Base-by-base conservation (phyloP, 78 protist species). In the Pigoraptor vietnamica region DNA sequence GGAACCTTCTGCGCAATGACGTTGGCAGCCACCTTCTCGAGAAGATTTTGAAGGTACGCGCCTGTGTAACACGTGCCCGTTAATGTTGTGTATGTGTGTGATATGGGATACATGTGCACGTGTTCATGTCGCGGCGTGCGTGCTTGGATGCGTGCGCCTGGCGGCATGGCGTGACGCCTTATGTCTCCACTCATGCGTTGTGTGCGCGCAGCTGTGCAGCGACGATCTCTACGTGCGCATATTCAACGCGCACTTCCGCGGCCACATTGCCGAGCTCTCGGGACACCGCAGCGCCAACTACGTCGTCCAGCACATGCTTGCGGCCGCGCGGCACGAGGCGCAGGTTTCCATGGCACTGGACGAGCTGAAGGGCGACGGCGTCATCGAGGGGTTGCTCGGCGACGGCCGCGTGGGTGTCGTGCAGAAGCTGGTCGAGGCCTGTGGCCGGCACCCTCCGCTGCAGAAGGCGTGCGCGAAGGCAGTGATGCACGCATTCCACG, bases 341-440 rank as follows among this genome's bases (percentile, higher is more conserved):
- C 55, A 37, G 55, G 24, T 37, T 23, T n/a, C 24, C 0, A 33
- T 88, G 39, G 37, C n/a, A 10, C 24, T 88, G 32, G 37, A 33
- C 23, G 90, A 88, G 90, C n/a, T 88, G 55, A 10, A 23, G 14
- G 90, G n/a, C 33, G 32, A 39, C 35, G n/a, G n/a, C n/a, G n/a
- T n/a, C n/a, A 37, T 88, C 21, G 90, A 88, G 37, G 33, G 25
- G 36, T 19, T 88, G 24, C 33, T 88, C n/a, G 90, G 39, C 36
- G 37, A 37, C 24, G 40, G 40, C 35, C n/a, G 90, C 37, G 40
- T 88, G 90, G 90, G 90, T 24, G 90, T 88, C 32, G 90, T 88
- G 90, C 39, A n/a, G 55, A 19, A 40, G 0, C 55, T 88, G 40
- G 40, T 34, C 81, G 40, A 88, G 40, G 39, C 81, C 0, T 33